Percentiles rank a stretch among this genome's conserved stretches.
Conservation (phyloP, 495 filamentous ascomycete genomes). For the Achaetomiella virescens region DNA sequence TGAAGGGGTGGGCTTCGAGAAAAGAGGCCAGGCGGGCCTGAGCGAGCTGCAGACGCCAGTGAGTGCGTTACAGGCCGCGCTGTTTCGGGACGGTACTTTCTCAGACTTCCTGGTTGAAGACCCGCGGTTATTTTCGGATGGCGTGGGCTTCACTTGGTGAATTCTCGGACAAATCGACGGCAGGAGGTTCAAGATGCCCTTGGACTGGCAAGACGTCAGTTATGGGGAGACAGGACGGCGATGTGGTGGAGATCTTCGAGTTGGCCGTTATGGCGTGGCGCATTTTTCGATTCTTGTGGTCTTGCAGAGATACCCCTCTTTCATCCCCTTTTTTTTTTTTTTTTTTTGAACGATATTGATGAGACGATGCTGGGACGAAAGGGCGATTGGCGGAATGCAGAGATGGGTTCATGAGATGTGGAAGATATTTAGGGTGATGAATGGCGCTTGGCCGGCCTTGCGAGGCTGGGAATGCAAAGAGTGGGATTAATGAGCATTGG, state of each 20-base stretch:
- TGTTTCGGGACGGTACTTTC: too few species aligned
- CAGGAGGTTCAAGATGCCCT: too few species aligned
- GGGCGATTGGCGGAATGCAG: background rate
- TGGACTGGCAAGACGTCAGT: too few species aligned
- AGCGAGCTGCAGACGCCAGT: background rate
- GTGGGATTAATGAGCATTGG: background rate
- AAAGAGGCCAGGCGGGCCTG: slow-evolving; percentile 37
- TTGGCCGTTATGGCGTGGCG: background rate
- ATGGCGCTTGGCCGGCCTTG: too few species aligned
- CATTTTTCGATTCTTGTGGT: slow-evolving; percentile 18
- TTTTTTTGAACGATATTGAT: slow-evolving; percentile 3
- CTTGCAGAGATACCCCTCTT: slow-evolving; percentile 23
- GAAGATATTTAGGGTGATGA: background rate
- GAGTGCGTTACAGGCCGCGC: too few species aligned
- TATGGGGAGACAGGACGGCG: too few species aligned
- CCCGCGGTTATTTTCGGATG: too few species aligned
- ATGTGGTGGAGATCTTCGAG: background rate
- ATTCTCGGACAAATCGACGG: too few species aligned
- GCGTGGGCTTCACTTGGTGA: too few species aligned
- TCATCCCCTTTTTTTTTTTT: slow-evolving; percentile 17
- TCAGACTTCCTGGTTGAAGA: too few species aligned
- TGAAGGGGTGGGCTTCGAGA: slow-evolving; percentile 83
- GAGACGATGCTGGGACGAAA: slow-evolving; percentile 3
- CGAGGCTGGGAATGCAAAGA: too few species aligned
- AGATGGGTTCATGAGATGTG: background rate